These are phyloP conservation scores for Vairimorpha apis DNA, from an alignment of 371 early-diverging fungal species.

Conservation along the genomic window DNA sequence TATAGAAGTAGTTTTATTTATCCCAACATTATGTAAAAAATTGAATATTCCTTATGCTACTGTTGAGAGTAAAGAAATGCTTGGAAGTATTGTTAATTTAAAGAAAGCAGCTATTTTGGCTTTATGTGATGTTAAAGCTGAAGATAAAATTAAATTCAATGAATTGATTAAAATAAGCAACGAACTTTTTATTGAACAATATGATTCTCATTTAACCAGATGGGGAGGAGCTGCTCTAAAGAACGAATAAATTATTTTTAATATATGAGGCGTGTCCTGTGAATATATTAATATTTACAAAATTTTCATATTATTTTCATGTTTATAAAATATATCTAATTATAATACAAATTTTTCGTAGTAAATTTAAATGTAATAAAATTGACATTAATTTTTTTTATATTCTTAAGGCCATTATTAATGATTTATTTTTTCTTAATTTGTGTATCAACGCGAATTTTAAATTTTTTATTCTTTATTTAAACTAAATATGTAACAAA, in stretches of 20 bases:
- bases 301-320: too few species aligned
- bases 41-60: conserved; percentile 98
- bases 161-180: conserved; percentile 43
- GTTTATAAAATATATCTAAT: too few species aligned
- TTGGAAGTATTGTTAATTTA: conserved; percentile 94
- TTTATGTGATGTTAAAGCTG: conserved; percentile 81
- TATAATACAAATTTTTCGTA: too few species aligned
- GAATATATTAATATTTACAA: conserved; percentile 30
- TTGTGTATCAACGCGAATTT: too few species aligned
- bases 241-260: conserved; percentile 2
- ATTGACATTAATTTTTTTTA: too few species aligned
- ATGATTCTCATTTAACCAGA: conserved; percentile 56
- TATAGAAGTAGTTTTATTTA: conserved; percentile 91
- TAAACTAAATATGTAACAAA: too few species aligned
- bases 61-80: conserved; percentile 88
- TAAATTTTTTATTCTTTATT: too few species aligned
- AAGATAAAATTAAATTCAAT: conserved; percentile 67
- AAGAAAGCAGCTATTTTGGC: conserved; percentile 94
- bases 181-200: conserved; percentile 55
- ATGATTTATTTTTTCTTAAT: too few species aligned
- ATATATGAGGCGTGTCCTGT: conserved; percentile 32
- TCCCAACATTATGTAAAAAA: conserved; percentile 99
- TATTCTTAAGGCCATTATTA: too few species aligned
- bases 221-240: conserved; percentile 50
- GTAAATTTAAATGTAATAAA: too few species aligned